phyloP scores from a whole-genome alignment of 495 filamentous ascomycete genomes.

The Astrocystis sublimbata region DNA sequence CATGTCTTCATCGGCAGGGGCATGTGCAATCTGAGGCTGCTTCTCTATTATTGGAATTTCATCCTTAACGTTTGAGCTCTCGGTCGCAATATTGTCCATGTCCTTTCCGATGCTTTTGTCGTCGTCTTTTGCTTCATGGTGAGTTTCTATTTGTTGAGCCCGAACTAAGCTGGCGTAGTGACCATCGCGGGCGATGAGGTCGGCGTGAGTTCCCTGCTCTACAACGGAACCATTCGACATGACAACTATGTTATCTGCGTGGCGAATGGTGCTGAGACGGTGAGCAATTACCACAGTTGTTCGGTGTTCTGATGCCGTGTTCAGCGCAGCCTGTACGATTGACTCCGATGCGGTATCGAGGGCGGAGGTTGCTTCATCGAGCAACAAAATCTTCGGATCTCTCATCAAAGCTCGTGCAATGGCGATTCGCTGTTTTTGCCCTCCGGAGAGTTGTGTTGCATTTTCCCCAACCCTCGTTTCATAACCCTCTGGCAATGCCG shows the following conservation, averaged over 20 bases:
- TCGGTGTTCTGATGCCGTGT: constrained; percentile 63
- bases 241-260: constrained; percentile 71
- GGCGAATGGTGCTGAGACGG: constrained; percentile 66
- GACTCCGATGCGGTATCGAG: constrained; percentile 71
- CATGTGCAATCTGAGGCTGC: not conserved
- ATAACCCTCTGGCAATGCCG: constrained; percentile 52
- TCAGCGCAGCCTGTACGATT: constrained; percentile 68
- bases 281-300: constrained; percentile 84
- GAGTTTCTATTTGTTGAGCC: constrained; percentile 49
- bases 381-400: constrained; percentile 74
- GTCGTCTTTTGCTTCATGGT: not conserved
- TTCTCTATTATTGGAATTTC: not conserved
- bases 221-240: constrained; percentile 60
- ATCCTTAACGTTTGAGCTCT: not conserved
- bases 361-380: constrained; percentile 82
- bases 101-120: not conserved
- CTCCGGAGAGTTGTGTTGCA: constrained; percentile 52
- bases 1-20: not conserved
- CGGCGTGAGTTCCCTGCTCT: constrained; percentile 68
- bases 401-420: constrained; percentile 71
- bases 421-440: constrained; percentile 66
- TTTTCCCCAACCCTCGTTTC: constrained; percentile 57
- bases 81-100: not conserved
- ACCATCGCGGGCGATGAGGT: constrained; percentile 57
- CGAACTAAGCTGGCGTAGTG: constrained; percentile 54